phyloP scores from a whole-genome alignment of 495 filamentous ascomycete species.

The Neurospora africana region DNA sequence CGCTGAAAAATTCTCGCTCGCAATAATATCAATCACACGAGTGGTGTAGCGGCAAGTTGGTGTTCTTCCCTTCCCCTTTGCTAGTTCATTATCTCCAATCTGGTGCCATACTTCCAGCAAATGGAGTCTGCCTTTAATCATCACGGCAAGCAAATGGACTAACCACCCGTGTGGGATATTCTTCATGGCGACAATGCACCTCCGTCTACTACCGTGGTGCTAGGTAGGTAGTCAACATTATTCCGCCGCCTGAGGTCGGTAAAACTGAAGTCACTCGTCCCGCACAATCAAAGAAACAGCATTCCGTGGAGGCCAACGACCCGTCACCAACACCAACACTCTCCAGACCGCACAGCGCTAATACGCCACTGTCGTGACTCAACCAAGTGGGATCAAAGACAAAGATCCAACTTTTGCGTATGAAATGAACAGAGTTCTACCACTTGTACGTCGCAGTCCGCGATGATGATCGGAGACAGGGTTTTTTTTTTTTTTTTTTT shows the following conservation, averaged over 20 bases:
- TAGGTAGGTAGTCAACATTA: neutral
- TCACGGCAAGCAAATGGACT: neutral
- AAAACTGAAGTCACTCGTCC: neutral
- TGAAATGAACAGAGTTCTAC: too few species aligned
- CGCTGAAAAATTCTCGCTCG: neutral
- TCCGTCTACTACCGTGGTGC: neutral
- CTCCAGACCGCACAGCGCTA: neutral
- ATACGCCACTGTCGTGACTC: neutral
- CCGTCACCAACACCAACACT: neutral
- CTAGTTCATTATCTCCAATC: neutral
- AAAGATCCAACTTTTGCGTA: too few species aligned
- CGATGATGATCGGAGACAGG: too few species aligned
- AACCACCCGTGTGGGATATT: neutral
- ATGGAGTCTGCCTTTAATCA: neutral
- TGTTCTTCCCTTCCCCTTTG: neutral
- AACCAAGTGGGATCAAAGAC: too few species aligned
- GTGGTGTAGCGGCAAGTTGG: neutral
- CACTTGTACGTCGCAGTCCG: too few species aligned
- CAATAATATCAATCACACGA: neutral
- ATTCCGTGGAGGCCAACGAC: neutral
- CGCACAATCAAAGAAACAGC: neutral
- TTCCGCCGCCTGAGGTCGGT: neutral
- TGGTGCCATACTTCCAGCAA: neutral
- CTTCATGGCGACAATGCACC: neutral
- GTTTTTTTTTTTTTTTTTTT: too few species aligned